These are phyloP conservation scores for Choanephora cucurbitarum DNA, from an alignment of 371 early-diverging fungal species.

Conservation along the genomic window DNA sequence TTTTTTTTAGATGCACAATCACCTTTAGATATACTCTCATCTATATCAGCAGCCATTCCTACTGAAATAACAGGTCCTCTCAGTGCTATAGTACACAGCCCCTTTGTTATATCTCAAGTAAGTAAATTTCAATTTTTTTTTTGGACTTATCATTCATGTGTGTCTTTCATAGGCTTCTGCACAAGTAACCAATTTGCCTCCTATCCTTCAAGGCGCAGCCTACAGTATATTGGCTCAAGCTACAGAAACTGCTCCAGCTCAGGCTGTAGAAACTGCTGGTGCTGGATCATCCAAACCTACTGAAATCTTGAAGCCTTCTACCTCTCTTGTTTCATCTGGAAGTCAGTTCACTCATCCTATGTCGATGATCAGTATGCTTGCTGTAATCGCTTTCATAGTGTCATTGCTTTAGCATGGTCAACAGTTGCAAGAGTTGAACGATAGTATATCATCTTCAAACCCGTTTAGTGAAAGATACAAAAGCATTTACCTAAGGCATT, in stretches of 20 bases:
- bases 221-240: conserved; percentile 14
- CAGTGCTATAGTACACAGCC: conserved; percentile 13
- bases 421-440: too few relatives aligned
- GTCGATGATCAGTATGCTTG: conserved; percentile 18
- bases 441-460: too few relatives aligned
- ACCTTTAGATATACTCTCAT: not conserved
- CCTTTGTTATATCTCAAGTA: conserved; percentile 14
- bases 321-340: not conserved
- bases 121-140: not conserved
- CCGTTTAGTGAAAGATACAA: too few relatives aligned
- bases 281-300: conserved; percentile 3
- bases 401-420: not conserved
- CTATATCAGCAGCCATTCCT: conserved; percentile 3
- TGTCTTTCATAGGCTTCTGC: conserved; percentile 15
- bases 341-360: conserved; percentile 8
- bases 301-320: not conserved
- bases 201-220: conserved; percentile 16
- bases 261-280: too few relatives aligned
- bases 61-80: conserved; percentile 2
- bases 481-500: too few relatives aligned
- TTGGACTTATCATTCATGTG: too few relatives aligned
- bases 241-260: conserved; percentile 9
- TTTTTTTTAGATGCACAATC: not conserved
- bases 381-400: not conserved
- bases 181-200: conserved; percentile 11